Evolutionary conservation across 352 stramenopile species (phyloP), one percentile per base, ranked within the genome.

Genomic region (Pythium monospermum): DNA sequence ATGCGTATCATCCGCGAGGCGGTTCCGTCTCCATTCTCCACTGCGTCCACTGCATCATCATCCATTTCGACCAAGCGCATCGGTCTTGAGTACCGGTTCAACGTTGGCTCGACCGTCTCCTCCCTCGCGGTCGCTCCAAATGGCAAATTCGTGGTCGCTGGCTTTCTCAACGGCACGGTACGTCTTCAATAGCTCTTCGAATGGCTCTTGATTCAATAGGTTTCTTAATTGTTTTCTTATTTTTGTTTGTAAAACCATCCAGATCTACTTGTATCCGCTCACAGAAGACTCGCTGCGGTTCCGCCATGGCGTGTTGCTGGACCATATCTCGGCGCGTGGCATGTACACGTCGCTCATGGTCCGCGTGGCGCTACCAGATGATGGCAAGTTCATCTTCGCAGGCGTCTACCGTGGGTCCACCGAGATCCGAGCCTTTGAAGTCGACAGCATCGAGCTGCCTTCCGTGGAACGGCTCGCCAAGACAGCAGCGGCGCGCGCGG

Each of bases 261-360:
- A 76, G 64, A 74, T 77, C 31, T 74, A 70, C 28, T 33, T 82
- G 27, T 93, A 91, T 41, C 83, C 83, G 12, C 54, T 93, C 3
- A 75, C 58, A 0, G 59, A 74, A 13, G 78, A 91, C 58, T 66
- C 78, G 31, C 42, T 87, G 7, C 44, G 72, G 3, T 93, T 87
- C 61, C 72, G 69, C 16, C 64, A 73, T n/a, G 83, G 83, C 2
- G 79, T 93, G 3, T 43, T 93, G 13, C 58, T 93, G n/a, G 80
- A 87, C 57, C 77, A 90, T 42, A 91, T 93, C 50, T 73, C 82
- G 19, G 69, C 83, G 16, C 71, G 80, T 4, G 80, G 76, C 44
- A 86, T 93, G 72, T 90, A 91, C 55, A 93, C 80, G 11, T 76
- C 89, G 63, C 69, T 93, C 6, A 87, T 86, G 65, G 73, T 93